Base-by-base conservation (phyloP, 768 basidiomycete genomes). In the Naganishia kalamii region DNA sequence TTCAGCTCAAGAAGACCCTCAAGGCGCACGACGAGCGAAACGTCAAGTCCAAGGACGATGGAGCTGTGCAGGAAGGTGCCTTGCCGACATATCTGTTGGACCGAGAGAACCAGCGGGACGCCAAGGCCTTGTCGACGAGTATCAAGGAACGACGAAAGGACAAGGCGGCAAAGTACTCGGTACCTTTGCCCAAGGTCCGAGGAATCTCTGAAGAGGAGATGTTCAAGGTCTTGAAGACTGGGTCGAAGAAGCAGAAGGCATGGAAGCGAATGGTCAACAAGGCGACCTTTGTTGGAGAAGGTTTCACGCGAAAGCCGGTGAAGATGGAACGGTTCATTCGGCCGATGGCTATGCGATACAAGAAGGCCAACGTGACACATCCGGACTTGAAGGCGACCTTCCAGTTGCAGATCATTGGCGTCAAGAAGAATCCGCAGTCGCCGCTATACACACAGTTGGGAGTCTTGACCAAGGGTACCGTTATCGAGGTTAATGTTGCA, bases 231-330 rank as follows among this genome's bases (percentile, higher is more conserved):
- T 82, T 99, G 83, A 90, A 92, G 82, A 92, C 94, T 0, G 96
- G 96, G 62, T 97, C 97, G 82, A 88, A 84, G 75, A 96, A 92
- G 81, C 86, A 85, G 74, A 99, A 98, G 80, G 84, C 89, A 19
- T 99, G 96, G 96, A 99, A 99, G 81, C 86, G 92, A 70, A 97
- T 98, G 92, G 90, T 99, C 67, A 96, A 92, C 63, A 99, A 99
- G 80, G 96, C 96, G 33, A 99, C 96, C 10, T 99, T 98, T 74
- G 96, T 99, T 33, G 94, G 94, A 4, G 92, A 97, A 77, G 88
- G 90, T 19, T 99, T 98, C 78, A 99, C 96, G 17, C 83, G 96
- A 67, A 98, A 98, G 79, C 96, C 96, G 1, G 93, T 97, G 66
- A 99, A 99, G 81, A 89, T 98, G 87, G 96, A 99, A 80, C 83